Conservation (phyloP, 345 rosid species). For the Brassica carinata region DNA sequence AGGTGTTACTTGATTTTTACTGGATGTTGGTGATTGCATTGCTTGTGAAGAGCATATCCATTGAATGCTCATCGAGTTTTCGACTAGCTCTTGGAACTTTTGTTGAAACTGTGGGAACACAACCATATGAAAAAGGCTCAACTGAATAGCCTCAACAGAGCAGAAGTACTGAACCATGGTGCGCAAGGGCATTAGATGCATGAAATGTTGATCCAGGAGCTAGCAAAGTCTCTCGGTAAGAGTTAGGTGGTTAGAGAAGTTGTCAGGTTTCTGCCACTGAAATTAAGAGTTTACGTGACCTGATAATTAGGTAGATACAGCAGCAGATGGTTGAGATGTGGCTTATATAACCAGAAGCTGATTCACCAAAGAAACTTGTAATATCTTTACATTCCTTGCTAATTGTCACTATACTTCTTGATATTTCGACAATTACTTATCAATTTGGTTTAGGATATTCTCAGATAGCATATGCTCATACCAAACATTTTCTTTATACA, state of each 20-base stretch:
- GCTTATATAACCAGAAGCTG: neutral
- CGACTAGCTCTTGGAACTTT: neutral
- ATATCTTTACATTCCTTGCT: neutral
- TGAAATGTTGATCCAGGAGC: neutral
- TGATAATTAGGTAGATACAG: neutral
- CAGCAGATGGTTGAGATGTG: neutral
- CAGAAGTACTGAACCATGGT: neutral
- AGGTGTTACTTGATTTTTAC: too few relatives aligned
- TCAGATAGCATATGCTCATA: neutral
- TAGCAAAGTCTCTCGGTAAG: neutral
- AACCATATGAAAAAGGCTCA: neutral
- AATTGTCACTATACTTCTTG: neutral
- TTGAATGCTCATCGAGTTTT: neutral
- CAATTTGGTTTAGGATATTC: neutral
- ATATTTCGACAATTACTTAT: neutral
- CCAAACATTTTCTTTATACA: constrained; percentile 12
- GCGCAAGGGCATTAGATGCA: neutral
- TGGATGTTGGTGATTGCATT: neutral
- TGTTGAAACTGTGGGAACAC: neutral
- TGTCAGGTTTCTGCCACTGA: neutral
- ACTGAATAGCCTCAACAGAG: neutral
- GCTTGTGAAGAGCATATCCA: neutral
- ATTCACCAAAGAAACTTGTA: neutral
- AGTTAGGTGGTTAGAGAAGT: neutral
- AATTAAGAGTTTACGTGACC: neutral